Base-by-base conservation (phyloP, 1,284 basidiomycete genomes). In the Malassezia vespertilionis region DNA sequence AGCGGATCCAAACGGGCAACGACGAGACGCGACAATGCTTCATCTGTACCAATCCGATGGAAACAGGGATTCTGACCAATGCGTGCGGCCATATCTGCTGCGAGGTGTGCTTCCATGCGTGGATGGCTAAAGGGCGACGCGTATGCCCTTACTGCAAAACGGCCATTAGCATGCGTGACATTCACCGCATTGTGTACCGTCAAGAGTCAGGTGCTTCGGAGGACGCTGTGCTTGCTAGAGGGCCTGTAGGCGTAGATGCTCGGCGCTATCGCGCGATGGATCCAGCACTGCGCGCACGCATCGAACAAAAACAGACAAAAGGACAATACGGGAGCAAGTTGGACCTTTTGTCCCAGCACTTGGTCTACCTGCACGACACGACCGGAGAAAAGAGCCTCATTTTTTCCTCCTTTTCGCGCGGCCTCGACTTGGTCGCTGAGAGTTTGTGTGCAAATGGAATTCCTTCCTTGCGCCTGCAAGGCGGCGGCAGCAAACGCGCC, bases 281-380 rank as follows among this genome's bases (percentile, higher is more conserved):
- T 15, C 53, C 46, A 9, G 40, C 41, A 11, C 40, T 51, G 33
- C 54, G 56, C 7, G 31, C 34, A 2, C 27, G 47, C 0, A 49
- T 66, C 11, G 48, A 58, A 15, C 22, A 34, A 4, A 7, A 49
- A 12, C 37, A 52, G 6, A 54, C 49, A 5, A 44, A 59, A 14
- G 64, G 65, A 6, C 50, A 60, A 1, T 56, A 51, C 28, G 65
- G 66, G 5, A 61, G 56, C 52, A 69, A 69, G 51, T 56, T 69
- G 20, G 64, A 67, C 31, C 51, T 63, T 12, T 53, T 69, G 14
- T 38, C 47, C 35, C 57, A 59, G 34, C 65, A 67, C 35, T 52
- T 67, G 17, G 36, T 52, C 21, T 49, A 58, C 33, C 49, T 61
- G 21, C 39, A 54, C 20, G 40, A 47, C 27, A 40, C 33, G 7